Evolutionary conservation across 805 yeast species (phyloP), one percentile per base, ranked within the genome.

Genomic region (Kurtzmaniella cleridarum): DNA sequence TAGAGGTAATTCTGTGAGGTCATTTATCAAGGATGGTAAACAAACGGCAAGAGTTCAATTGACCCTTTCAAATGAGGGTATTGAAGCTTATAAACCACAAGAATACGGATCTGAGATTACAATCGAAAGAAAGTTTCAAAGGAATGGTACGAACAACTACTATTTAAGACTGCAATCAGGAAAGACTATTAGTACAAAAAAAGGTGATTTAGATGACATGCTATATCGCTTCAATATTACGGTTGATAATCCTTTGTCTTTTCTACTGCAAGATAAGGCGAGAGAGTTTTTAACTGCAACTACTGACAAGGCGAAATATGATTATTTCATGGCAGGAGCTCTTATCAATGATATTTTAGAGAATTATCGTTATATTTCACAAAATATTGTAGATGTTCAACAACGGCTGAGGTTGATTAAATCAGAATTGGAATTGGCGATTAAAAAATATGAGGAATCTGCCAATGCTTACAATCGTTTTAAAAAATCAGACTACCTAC

Each of bases 211-310:
- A 24, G 87, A 79, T 46, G 75, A 73, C 4, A 81, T 93, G 2
- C 61, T 89, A 34, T 79, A 76, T 46, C 75, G 73, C 45, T 88
- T 82, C 54, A 79, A 83, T 33, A 81, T 91, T 32, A 81, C 86
- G 5, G 82, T 93, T 18, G 90, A 81, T 50, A 93, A 93, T 50
- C 96, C 97, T 5, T 78, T 93, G 76, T 85, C 95, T 2, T 85
- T 93, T 52, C 68, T 93, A 36, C 87, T 95, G 1, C 99, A 93
- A 58, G 97, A 93, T 49, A 85, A 82, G 43, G 98, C 99, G 2
- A 77, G 95, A 48, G 84, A 90, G 12, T 93, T 93, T 54, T 64
- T 93, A 45, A 84, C 95, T 1, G 77, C 81, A 26, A 78, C 93
- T 3, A 73, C 86, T 3, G 84, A 86, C 42, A 70, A 69, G 27